Conservation (phyloP, 306 rosid genomes). For the Spatholobus suberectus region DNA sequence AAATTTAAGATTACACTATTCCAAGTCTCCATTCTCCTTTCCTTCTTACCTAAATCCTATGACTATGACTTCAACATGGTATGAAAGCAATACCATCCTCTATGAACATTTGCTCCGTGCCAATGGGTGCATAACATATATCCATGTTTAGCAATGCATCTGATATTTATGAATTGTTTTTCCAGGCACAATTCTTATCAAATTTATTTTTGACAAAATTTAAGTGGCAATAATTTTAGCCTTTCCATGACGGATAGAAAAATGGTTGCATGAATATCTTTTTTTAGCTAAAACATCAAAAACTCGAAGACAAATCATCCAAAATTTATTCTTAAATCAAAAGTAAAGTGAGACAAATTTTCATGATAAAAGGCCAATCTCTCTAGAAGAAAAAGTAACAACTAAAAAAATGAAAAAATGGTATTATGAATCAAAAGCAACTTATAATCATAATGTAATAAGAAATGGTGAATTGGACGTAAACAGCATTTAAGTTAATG, state of each 20-base stretch:
- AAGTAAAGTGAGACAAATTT: not conserved
- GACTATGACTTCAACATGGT: not conserved
- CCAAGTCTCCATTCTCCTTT: not conserved
- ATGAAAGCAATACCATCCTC: not conserved
- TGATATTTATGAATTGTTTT: not conserved
- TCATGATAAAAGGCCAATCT: not conserved
- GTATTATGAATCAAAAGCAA: not conserved
- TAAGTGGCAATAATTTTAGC: not conserved
- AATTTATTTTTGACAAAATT: not conserved
- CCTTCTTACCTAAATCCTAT: not conserved
- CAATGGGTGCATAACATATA: not conserved
- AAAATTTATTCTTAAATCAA: constrained; percentile 20
- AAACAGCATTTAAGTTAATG: not conserved
- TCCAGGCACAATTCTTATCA: not conserved
- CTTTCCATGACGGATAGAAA: constrained; percentile 6
- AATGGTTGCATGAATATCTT: not conserved
- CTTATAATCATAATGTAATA: not conserved
- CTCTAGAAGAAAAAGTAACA: not conserved
- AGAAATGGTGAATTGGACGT: not conserved
- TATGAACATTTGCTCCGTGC: not conserved
- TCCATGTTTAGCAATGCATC: not conserved
- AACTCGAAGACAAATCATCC: constrained; percentile 3
- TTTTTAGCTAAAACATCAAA: not conserved
- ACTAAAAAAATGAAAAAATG: not conserved
- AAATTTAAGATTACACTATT: not conserved